These are phyloP conservation scores for Punctularia strigosozonata DNA, from an alignment of 768 basidiomycete species.

Conservation along the genomic window DNA sequence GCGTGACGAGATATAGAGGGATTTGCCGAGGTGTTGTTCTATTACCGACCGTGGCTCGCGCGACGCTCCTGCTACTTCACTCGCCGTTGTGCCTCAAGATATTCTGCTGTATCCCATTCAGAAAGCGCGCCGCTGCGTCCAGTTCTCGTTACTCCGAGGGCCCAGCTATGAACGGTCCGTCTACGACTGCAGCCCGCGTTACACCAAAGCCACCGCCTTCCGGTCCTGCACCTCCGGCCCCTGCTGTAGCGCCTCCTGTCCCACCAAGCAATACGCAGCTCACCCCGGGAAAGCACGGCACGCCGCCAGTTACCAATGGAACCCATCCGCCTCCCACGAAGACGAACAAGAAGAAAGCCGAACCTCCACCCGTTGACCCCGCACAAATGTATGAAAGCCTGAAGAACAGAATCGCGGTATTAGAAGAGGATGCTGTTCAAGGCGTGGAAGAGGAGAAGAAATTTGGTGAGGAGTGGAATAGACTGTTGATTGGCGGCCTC, in stretches of 20 bases:
- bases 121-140: too few species aligned
- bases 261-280: conserved; percentile 29
- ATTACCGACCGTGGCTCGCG: too few species aligned
- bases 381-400: conserved; percentile 81
- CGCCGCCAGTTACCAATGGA: conserved; percentile 7
- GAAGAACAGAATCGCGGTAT: conserved; percentile 78
- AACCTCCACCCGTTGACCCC: conserved; percentile 61
- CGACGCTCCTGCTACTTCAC: too few species aligned
- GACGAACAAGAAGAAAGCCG: conserved; percentile 61
- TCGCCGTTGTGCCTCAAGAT: too few species aligned
- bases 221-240: conserved; percentile 35
- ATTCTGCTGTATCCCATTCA: too few species aligned
- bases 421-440: conserved; percentile 79
- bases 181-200: neutral
- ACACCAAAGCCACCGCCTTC: conserved; percentile 17
- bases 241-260: conserved; percentile 42
- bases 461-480: conserved; percentile 39
- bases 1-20: too few species aligned
- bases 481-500: conserved; percentile 5
- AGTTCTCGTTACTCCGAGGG: neutral
- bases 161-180: conserved; percentile 1
- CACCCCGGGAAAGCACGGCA: conserved; percentile 11
- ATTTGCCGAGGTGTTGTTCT: too few species aligned
- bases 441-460: conserved; percentile 80
- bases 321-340: conserved; percentile 2